These are phyloP conservation scores for Liriodendron chinense DNA, from an alignment of 164 flowering plant genomes.

Conservation along the genomic window DNA sequence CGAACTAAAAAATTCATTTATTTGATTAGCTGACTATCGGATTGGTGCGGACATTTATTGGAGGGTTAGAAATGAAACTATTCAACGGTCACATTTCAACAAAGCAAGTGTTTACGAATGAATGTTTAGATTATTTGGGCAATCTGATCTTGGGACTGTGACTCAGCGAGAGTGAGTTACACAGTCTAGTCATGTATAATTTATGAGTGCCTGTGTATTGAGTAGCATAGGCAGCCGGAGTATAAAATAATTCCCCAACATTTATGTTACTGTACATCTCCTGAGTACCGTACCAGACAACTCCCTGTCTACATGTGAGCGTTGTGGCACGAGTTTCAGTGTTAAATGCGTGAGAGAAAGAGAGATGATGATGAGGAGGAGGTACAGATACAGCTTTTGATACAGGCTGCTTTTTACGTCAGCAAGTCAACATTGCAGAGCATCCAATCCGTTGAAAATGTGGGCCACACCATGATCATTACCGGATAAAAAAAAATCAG, in stretches of 20 bases:
- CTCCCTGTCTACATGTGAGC: not conserved
- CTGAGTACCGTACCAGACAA: too few relatives aligned
- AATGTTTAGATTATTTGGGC: too few relatives aligned
- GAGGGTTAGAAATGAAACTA: too few relatives aligned
- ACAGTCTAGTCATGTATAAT: too few relatives aligned
- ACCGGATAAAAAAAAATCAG: not conserved
- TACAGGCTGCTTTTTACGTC: not conserved
- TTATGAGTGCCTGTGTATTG: too few relatives aligned
- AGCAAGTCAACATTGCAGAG: not conserved
- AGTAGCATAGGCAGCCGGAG: not conserved
- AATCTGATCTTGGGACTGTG: too few relatives aligned
- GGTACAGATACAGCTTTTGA: not conserved
- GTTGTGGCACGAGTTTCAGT: not conserved
- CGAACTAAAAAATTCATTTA: too few relatives aligned
- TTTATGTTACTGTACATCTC: not conserved
- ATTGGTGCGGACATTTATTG: too few relatives aligned
- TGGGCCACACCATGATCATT: not conserved
- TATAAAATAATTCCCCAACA: not conserved
- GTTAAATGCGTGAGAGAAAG: not conserved
- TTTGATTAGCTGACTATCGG: too few relatives aligned
- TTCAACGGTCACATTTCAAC: too few relatives aligned
- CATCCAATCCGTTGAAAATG: not conserved
- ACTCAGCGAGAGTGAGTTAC: too few relatives aligned
- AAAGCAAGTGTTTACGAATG: too few relatives aligned
- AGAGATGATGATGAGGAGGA: not conserved